Base-by-base conservation (phyloP, 768 basidiomycete genomes). In the Guyanaporus albipodus region DNA sequence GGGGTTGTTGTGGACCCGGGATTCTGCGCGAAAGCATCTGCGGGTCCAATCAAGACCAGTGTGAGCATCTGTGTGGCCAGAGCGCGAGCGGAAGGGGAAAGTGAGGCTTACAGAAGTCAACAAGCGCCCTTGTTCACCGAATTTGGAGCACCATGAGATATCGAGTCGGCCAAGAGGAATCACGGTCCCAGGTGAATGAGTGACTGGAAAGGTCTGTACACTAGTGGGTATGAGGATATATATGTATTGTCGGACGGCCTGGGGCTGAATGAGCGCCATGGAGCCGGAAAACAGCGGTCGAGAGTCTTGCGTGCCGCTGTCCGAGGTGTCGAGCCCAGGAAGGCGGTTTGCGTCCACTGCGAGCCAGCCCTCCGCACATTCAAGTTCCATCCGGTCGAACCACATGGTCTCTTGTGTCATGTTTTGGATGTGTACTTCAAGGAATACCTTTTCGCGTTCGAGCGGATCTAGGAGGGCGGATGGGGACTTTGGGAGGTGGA, bases 351-450 rank as follows among this genome's bases (percentile, higher is more conserved):
- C 72, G 52, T 88, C 83, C 41, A 74, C 59, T 8, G 73, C 77
- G 19, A 69, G 64, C 87, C 86, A 86, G 4, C 76, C 78, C 9
- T 83, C 83, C 7, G 79, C 76, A 39, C 80, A 78, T 46, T 91
- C 87, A 46, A 97, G 80, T 9, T 73, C 67, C 76, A 96, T 86
- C n/a, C 76, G 78, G 53, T 91, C 85, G 50, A 91, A 88, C 71
- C 76, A 82, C 69, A 93, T 76, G 2, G 84, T 74, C 12, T 83
- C 81, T 44, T 80, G 77, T 0, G 87, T 90, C 46, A 87, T 70
- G 57, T 97, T 97, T 60, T 95, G 91, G 10, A 95, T 83, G 59
- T 95, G 90, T 4, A 95, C 82, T 63, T 97, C 94, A 18, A 97
- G 80, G 66, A 91, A 93, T 27, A 95, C 75, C 53, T 90, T 90